These are phyloP conservation scores for Pseudocercospora cruenta DNA, from an alignment of 2,329 filamentous ascomycete genomes.

Conservation along the genomic window DNA sequence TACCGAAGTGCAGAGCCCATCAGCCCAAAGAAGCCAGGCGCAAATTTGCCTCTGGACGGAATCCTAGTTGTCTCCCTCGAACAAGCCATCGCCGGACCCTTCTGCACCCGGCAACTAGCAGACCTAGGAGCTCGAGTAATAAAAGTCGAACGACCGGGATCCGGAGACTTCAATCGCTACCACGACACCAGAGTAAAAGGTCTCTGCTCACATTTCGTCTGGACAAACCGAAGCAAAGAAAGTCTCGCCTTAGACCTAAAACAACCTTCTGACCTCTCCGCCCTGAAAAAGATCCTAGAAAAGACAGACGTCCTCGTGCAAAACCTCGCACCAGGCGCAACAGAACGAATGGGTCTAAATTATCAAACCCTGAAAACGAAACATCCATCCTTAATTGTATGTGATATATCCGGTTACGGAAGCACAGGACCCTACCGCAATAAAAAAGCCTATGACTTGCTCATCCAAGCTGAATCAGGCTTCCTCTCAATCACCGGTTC, in stretches of 20 bases:
- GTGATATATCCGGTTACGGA: constrained; percentile 93
- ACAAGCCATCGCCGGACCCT: constrained; percentile 36
- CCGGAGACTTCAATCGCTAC: constrained; percentile 35
- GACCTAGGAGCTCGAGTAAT: constrained; percentile 51
- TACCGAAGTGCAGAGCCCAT: background rate
- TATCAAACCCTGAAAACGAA: constrained; percentile 76
- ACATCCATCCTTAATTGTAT: constrained; percentile 85
- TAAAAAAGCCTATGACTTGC: constrained; percentile 96
- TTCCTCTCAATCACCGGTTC: constrained; percentile 71
- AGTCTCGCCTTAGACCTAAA: constrained; percentile 89
- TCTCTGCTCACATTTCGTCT: constrained; percentile 34
- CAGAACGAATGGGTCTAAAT: constrained; percentile 90
- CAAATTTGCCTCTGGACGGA: constrained; percentile 31
- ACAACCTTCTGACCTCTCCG: constrained; percentile 76
- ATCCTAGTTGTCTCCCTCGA: constrained; percentile 34
- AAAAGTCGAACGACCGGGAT: constrained; percentile 45
- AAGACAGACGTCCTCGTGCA: constrained; percentile 92
- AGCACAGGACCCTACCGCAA: constrained; percentile 87
- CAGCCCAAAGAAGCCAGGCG: background rate
- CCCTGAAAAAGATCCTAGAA: constrained; percentile 79
- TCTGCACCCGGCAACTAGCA: constrained; percentile 48
- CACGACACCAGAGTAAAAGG: constrained; percentile 34
- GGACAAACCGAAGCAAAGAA: constrained; percentile 86
- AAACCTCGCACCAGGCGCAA: constrained; percentile 86
- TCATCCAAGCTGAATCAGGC: constrained; percentile 76